These are phyloP conservation scores for Lotmaria passim DNA, from an alignment of 208 protist species.

Conservation along the genomic window DNA sequence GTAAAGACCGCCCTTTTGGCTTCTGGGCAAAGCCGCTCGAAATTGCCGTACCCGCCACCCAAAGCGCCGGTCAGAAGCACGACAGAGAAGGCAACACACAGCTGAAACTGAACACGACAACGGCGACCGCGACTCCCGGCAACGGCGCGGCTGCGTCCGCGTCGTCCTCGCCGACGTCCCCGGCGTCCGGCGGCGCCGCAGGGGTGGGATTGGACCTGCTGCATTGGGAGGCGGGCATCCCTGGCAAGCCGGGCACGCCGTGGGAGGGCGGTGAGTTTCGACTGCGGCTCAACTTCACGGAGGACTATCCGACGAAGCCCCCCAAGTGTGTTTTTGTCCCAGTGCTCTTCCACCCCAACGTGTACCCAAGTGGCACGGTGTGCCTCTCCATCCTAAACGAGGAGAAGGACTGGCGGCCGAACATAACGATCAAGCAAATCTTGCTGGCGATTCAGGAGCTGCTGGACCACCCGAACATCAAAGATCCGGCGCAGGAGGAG, in stretches of 20 bases:
- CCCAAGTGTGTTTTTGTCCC: constrained; percentile 98
- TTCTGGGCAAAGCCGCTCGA: constrained; percentile 87
- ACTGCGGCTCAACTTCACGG: constrained; percentile 95
- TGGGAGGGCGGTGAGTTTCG: constrained; percentile 98
- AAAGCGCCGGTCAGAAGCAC: constrained; percentile 10
- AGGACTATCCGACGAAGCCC: constrained; percentile 98
- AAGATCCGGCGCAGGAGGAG: constrained; percentile 98
- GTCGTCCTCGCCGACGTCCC: constrained; percentile 17
- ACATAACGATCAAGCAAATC: constrained; percentile 98
- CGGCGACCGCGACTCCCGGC: neutral
- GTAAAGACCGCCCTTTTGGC: constrained; percentile 84
- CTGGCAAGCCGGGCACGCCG: constrained; percentile 94
- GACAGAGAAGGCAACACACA: constrained; percentile 19
- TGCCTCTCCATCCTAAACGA: constrained; percentile 99
- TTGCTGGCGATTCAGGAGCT: constrained; percentile 99
- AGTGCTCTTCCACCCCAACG: constrained; percentile 99
- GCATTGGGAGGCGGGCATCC: constrained; percentile 98
- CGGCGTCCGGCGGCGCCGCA: constrained; percentile 8
- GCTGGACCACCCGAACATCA: constrained; percentile 97
- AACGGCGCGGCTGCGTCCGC: neutral
- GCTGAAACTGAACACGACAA: constrained; percentile 2
- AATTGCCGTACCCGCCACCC: constrained; percentile 10
- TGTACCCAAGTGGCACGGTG: constrained; percentile 98
- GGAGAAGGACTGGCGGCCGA: constrained; percentile 98
- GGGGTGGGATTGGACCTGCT: constrained; percentile 91